Evolutionary conservation across 768 basidiomycete species (phyloP), one percentile per base, ranked within the genome.

Genomic region (Lanmaoa rubissima): DNA sequence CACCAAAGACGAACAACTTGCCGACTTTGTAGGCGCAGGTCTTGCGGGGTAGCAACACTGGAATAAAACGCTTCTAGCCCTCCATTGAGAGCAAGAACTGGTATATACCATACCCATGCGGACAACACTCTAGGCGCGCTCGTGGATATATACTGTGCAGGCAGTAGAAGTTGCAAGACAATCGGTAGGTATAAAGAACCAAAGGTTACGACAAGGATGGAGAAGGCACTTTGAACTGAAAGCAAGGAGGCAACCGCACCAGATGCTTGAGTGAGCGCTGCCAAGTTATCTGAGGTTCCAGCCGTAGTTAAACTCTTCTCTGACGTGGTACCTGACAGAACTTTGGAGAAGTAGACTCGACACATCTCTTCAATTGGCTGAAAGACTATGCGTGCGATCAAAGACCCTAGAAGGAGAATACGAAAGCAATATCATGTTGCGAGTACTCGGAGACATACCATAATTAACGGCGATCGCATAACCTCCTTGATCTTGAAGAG

Each of bases 401-500:
- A 80, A 4, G 96, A 97, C 48, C 96, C 95, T 96, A 63, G 44
- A 54, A 55, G 6, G 54, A 50, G 24, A 21, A 38, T 59, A 19
- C 1, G 31, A 63, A 45, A 40, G 13, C 3, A 39, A 51, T 36
- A 40, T 42, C 14, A 32, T 13, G 42, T 32, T 47, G 2, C 13
- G 36, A 57, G 34, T 24, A 11, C 19, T 43, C 32, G 7, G 40
- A 19, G 13, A 69, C 82, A 48, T 51, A 91, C 96, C 97, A 68
- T 98, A 99, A 71, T 98, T 98, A 39, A 90, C 88, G 13, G 97
- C 96, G 13, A 98, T 79, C 0, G 95, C 96, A 70, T 97, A 98
- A 2, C 94, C 95, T 5, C 93, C 96, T 72, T 98, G 94, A 68
- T 95, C 89, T 45, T 85, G 77, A 48, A 96, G 74, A 32, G 89